These are phyloP conservation scores for Onygena corvina DNA, from an alignment of 2,329 filamentous ascomycete species.

Conservation along the genomic window DNA sequence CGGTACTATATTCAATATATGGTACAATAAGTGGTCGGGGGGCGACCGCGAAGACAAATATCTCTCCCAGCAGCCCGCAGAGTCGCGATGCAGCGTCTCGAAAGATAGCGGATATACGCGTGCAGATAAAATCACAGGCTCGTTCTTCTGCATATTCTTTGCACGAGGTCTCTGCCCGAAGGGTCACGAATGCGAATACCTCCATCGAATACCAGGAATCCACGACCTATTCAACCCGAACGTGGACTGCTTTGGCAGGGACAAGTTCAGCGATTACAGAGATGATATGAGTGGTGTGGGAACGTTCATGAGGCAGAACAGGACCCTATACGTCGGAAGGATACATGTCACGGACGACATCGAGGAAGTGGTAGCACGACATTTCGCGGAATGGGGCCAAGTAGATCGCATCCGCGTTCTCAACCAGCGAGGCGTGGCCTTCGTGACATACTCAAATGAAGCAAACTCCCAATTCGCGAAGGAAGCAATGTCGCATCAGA, in stretches of 20 bases:
- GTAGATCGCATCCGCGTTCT: constrained; percentile 79
- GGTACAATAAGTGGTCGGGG: constrained; percentile 98
- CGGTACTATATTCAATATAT: constrained; percentile 93
- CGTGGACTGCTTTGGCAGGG: constrained; percentile 85
- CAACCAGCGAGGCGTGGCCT: constrained; percentile 79
- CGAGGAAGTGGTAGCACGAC: constrained; percentile 84
- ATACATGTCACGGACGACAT: constrained; percentile 97
- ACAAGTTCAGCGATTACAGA: constrained; percentile 84
- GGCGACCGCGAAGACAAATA: constrained; percentile 91
- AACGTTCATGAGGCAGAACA: constrained; percentile 83
- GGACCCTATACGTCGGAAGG: constrained; percentile 82
- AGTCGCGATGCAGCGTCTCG: constrained; percentile 75
- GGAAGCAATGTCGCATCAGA: constrained; percentile 92
- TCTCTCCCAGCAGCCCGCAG: constrained; percentile 67
- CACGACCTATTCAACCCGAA: constrained; percentile 90
- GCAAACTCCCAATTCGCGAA: constrained; percentile 83
- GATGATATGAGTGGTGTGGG: constrained; percentile 98
- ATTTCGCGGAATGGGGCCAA: constrained; percentile 95
- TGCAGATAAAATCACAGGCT: constrained; percentile 63
- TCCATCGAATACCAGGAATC: constrained; percentile 75
- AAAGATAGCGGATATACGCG: constrained; percentile 67
- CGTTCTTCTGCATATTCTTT: constrained; percentile 88
- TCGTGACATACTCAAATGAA: constrained; percentile 88
- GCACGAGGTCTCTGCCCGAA: constrained; percentile 70
- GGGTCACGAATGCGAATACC: constrained; percentile 84